A percentile compares a stretch with the other conserved stretches of the same genome.
Conservation (phyloP, 164 flowering plant species). For the grape (Vitis vinifera) region ASM3070453v1 NC_081811.1:4593001-4593500, state of each 20-base stretch:
- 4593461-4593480: no score
- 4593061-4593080: not conserved
- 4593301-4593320: not conserved
- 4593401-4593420: conserved; percentile 64
- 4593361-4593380: conserved; percentile 75
- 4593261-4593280: conserved; percentile 38
- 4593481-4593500: no score
- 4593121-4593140: not conserved
- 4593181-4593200: conserved; percentile 31
- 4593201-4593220: conserved; percentile 49
- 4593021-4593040: no score
- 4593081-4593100: not conserved
- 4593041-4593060: no score
- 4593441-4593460: not conserved
- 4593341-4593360: conserved; percentile 71
- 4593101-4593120: not conserved
- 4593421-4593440: conserved; percentile 61
- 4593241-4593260: conserved; percentile 64
- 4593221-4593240: conserved; percentile 70
- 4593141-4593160: not conserved
- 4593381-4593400: conserved; percentile 92
- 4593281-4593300: conserved; percentile 1
- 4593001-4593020: no score
- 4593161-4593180: not conserved
- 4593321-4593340: not conserved